Evolutionary conservation across 164 flowering plant species (phyloP).

Genomic region (Berberis thunbergii): DNA sequence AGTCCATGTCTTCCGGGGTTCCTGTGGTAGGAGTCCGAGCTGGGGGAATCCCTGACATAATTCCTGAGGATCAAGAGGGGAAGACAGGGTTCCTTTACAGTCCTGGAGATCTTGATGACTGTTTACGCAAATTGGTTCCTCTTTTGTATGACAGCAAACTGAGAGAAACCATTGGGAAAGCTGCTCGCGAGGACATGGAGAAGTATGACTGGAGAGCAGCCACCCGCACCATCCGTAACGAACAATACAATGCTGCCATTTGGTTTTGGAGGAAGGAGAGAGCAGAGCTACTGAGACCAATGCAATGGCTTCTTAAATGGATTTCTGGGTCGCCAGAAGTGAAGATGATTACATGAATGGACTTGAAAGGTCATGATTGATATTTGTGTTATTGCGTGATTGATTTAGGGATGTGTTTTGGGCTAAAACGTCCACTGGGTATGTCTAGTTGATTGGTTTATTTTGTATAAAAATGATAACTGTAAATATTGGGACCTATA

Average conservation of each 20-base stretch:
- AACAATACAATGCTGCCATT: constrained; percentile 90
- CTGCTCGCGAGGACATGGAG: constrained; percentile 86
- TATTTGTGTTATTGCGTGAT: too few species aligned
- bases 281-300: constrained; percentile 53
- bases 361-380: too few species aligned
- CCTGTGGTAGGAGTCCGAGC: constrained; percentile 96
- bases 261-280: constrained; percentile 96
- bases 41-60: constrained; percentile 90
- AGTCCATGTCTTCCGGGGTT: constrained; percentile 93
- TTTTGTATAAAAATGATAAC: too few species aligned
- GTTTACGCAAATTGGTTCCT: constrained; percentile 64
- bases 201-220: constrained; percentile 94
- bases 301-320: constrained; percentile 53
- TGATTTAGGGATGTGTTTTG: too few species aligned
- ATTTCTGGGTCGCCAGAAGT: constrained; percentile 50
- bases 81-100: constrained; percentile 62
- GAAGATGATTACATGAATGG: not conserved
- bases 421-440: too few species aligned
- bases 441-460: too few species aligned
- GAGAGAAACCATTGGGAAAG: constrained; percentile 70
- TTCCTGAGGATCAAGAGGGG: constrained; percentile 72
- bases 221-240: constrained; percentile 68
- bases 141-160: constrained; percentile 38
- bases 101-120: constrained; percentile 87
- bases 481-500: too few species aligned